Base-by-base conservation (phyloP, 1,139 yeast genomes). In the Lodderomyces beijingensis region DNA sequence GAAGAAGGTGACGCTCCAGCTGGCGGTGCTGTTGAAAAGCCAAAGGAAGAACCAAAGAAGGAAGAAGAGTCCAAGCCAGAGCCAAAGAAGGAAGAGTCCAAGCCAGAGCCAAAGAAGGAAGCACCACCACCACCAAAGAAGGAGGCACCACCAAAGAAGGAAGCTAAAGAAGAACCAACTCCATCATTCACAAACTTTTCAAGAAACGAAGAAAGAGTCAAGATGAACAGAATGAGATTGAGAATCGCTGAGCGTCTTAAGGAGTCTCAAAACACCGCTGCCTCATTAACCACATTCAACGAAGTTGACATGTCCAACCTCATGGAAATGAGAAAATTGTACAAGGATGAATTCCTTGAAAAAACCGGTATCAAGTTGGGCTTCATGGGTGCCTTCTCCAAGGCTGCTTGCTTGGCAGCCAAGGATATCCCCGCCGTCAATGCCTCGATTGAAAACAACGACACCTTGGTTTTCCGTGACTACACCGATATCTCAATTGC, bases 201-300 rank as follows among this genome's bases (percentile, higher is more conserved):
- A 38, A 84, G 98, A 70, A 68, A 71, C 43, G 97, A 91, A 68
- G 86, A 81, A 62, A 77, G 89, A 62, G 95, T 93, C 47, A 91
- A 91, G 74, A 91, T 91, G 98, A 91, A 89, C 80, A 86, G 99
- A 74, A 93, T 91, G 98, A 85, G 99, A 71, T 70, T 86, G 66
- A 86, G 99, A 77, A 93, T 93, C 48, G 96, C 98, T 39, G 97
- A 93, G 73, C 87, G 99, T 70, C 83, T 91, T 60, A 91, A 91
- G 85, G 97, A 93, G 72, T 85, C 97, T 25, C 99, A 91, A 70
- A 91, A 91, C 74, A 88, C 98, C 36, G 95, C 97, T 46, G 99
- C 99, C 31, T 87, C 97, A 33, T 77, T 91, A 57, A 91, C 98
- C 43, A 91, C 98, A 30, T 91, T 91, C 76, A 89, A 91, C 66